These are phyloP conservation scores for Phytophthora sp. DNA, from an alignment of 352 stramenopile species.

Conservation along the genomic window DNA sequence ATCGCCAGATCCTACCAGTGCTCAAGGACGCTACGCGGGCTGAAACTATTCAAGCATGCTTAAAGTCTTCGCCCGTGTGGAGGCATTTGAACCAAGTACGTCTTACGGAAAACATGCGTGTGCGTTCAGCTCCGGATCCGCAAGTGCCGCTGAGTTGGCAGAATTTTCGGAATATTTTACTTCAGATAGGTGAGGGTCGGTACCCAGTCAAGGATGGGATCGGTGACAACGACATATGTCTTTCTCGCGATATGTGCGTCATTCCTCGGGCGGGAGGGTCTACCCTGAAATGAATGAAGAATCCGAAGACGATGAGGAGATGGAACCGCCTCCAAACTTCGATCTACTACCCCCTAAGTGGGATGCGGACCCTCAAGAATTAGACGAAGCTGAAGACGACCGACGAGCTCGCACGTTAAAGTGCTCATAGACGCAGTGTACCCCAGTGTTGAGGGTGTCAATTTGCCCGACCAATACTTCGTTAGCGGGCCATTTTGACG, in stretches of 20 bases:
- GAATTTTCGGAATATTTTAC: not conserved
- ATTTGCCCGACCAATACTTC: conserved; percentile 1
- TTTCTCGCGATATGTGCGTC: too few relatives aligned
- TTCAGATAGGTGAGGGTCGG: not conserved
- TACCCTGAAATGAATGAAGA: too few relatives aligned
- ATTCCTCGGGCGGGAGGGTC: too few relatives aligned
- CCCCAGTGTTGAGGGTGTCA: not conserved
- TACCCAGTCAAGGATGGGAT: not conserved
- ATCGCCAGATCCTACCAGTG: conserved; percentile 34
- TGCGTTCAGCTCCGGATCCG: not conserved
- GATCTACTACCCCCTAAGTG: not conserved
- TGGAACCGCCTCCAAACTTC: not conserved
- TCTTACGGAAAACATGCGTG: conserved; percentile 18
- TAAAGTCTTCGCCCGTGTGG: conserved; percentile 16
- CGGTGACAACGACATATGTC: not conserved
- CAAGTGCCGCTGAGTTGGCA: too few relatives aligned
- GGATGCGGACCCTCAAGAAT: not conserved
- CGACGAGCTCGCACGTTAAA: not conserved
- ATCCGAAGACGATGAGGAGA: not conserved
- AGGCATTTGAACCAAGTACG: conserved; percentile 2
- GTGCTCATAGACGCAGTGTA: too few relatives aligned
- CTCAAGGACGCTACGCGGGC: not conserved
- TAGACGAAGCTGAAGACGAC: not conserved
- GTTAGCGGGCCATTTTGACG: not conserved
- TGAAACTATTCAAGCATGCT: conserved; percentile 19